phyloP scores from a whole-genome alignment of 2,329 filamentous ascomycete species.

The Colletotrichum acutatum region DNA sequence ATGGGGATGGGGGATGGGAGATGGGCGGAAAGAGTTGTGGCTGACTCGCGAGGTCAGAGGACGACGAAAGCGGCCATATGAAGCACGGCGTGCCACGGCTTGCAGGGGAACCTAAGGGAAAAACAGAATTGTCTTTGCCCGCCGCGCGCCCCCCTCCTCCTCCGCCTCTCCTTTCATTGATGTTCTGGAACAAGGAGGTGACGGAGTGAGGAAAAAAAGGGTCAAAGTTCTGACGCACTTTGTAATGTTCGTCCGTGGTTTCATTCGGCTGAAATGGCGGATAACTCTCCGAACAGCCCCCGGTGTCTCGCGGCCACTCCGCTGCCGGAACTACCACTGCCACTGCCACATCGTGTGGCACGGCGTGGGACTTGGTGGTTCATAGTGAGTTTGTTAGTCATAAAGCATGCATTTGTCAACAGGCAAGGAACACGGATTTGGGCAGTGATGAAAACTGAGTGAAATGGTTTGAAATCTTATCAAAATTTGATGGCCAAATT shows the following conservation, averaged over 20 bases:
- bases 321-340: neutral
- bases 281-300: conserved; percentile 6
- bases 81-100: conserved; percentile 24
- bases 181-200: conserved; percentile 17
- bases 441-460: neutral
- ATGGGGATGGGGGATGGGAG: neutral
- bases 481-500: conserved; percentile 16
- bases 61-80: conserved; percentile 28
- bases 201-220: neutral
- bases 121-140: neutral
- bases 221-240: neutral
- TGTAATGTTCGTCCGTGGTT: conserved; percentile 27
- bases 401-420: neutral
- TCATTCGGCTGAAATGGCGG: conserved; percentile 21
- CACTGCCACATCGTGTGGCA: neutral
- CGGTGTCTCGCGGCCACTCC: conserved; percentile 4
- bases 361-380: neutral
- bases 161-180: neutral
- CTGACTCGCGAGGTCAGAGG: conserved; percentile 28
- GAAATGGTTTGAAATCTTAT: neutral
- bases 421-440: neutral
- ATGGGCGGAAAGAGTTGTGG: neutral
- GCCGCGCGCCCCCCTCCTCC: neutral
- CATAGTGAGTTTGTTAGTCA: neutral
- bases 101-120: neutral